Evolutionary conservation across 1,139 yeast species (phyloP), one percentile per base, ranked within the genome.

Genomic region (Sugiyamaella neomexicana): DNA sequence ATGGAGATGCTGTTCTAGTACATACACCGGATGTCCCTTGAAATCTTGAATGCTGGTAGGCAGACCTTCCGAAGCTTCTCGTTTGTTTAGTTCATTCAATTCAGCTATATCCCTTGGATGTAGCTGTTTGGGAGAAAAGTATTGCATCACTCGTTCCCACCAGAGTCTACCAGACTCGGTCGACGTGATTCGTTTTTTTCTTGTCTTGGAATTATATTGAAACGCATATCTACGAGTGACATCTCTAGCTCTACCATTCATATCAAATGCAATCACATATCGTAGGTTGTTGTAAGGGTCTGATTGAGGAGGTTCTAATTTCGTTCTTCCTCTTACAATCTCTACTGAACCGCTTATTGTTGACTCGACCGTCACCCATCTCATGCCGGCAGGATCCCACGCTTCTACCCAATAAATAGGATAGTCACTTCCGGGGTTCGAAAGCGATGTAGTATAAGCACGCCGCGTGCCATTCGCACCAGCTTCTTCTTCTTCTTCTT

Each of bases 331-430:
- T 45, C 82, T 68, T 0, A 91, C 84, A n/a, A 85, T 77, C 65
- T 90, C 97, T 17, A 91, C 81, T 0, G 79, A 71, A 54, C 80
- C 72, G 46, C 83, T 78, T 16, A 82, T 83, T 1, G 85, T 74
- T 0, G 97, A 95, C 63, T 93, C 98, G 1, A 90, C 76, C 3
- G 95, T 82, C n/a, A 89, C 78, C 96, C 97, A 91, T 58, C 79
- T 80, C 56, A 82, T 78, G 4, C 82, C 71, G 57, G 78, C 81
- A 50, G 79, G 79, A 67, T 93, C 93, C 95, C 96, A 93, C 0
- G 88, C 97, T 68, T 93, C 99, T 13, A 83, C 84, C 99, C 99
- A 93, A 65, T 86, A 89, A 0, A 89, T 76, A 0, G 98, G 98
- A 64, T 74, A 85, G 6, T 54, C 50, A 39, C 58, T 60, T 6